Base-by-base conservation (phyloP, 1,284 basidiomycete species). In the Somion occarium region DNA sequence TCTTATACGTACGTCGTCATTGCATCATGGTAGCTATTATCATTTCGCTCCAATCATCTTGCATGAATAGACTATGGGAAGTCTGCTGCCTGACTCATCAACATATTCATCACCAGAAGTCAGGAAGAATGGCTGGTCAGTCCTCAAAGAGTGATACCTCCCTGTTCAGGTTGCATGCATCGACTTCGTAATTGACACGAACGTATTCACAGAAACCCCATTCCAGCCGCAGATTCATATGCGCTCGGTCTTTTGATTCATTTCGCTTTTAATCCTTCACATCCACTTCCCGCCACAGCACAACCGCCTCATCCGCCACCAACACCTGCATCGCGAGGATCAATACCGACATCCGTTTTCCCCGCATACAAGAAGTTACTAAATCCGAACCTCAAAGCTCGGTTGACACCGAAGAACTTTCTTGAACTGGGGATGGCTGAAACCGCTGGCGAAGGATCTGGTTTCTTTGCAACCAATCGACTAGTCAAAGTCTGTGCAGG, bases 401-500 rank as follows among this genome's bases (percentile, higher is more conserved):
- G 97, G 20, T 72, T 94, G 59, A 80, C 86, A 0, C 78, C 88
- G 0, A 87, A 89, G 57, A 73, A 73, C 2, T 92, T 98, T 66
- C 75, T 96, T 12, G 83, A 91, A 26, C 73, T 85, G 26, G 91
- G 91, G 2, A 91, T 92, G 80, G 76, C 82, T 2, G 79, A 85
- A 48, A 77, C 75, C 1, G 68, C 69, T 0, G 73, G 73, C 1
- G 77, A 78, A 39, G 71, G 72, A 5, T 64, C 75, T 0, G 93
- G 93, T 0, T 98, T 97, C 70, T 98, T 98, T 70, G 73, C 78
- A 2, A 75, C 76, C 24, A 99, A 99, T 67, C 78, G 83, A 22
- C 76, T 99, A 3, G 87, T 95, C 39, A 86, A 87, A 64, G 84
- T 98, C 2, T 94, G 94, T 44, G 72, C 81, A 34, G 88, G 92